Conservation (phyloP, 2,329 filamentous ascomycete species). For the Pseudonectria foliicola region DNA sequence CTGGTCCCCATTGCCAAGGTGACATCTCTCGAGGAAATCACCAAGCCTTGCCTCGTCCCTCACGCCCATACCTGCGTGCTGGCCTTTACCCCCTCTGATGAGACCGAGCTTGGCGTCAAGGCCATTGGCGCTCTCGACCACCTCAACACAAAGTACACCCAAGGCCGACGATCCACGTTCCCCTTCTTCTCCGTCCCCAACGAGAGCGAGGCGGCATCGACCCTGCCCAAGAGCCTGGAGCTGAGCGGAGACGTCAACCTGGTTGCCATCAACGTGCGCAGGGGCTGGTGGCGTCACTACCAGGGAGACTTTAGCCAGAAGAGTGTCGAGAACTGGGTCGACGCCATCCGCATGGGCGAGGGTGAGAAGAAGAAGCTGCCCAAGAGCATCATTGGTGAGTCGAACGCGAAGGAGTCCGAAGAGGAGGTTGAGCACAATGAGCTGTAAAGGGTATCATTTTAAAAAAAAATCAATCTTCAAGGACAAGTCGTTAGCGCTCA, state of each 20-base stretch:
- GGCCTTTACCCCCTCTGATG: slow-evolving; percentile 55
- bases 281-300: slow-evolving; percentile 79
- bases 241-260: slow-evolving; percentile 60
- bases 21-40: slow-evolving; percentile 54
- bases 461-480: too few species aligned
- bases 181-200: slow-evolving; percentile 72
- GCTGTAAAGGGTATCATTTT: slow-evolving; percentile 31
- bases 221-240: slow-evolving; percentile 44
- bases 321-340: slow-evolving; percentile 77
- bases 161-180: slow-evolving; percentile 63
- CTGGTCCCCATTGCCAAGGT: slow-evolving; percentile 61
- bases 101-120: slow-evolving; percentile 44
- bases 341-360: slow-evolving; percentile 85
- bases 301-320: slow-evolving; percentile 51
- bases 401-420: slow-evolving; percentile 13
- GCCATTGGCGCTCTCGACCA: slow-evolving; percentile 61
- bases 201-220: slow-evolving; percentile 33
- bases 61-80: slow-evolving; percentile 81
- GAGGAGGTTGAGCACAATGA: slow-evolving; percentile 38
- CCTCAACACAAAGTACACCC: slow-evolving; percentile 67
- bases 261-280: slow-evolving; percentile 76
- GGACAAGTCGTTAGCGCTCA: background rate
- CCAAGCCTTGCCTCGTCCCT: slow-evolving; percentile 62
- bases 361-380: slow-evolving; percentile 71
- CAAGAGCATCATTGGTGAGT: slow-evolving; percentile 45